phyloP scores from a whole-genome alignment of 2,329 filamentous ascomycete genomes.

The Epichloe bromicola region DNA sequence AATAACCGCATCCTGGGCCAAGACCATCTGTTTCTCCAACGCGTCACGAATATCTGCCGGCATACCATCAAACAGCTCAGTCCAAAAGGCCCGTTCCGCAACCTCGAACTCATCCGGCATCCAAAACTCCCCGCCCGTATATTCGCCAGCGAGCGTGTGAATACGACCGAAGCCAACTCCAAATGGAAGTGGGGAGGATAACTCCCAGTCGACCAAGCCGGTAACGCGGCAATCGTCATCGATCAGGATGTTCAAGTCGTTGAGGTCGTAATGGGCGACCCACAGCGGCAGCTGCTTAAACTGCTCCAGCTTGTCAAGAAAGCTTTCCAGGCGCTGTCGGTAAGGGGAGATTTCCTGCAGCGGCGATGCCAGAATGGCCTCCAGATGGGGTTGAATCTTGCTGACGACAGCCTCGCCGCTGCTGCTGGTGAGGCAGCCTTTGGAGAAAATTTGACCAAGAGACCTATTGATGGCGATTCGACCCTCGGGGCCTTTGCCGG shows the following conservation, averaged over 20 bases:
- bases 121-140: constrained; percentile 13
- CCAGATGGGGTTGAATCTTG: constrained; percentile 1
- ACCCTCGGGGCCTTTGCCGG: background rate
- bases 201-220: constrained; percentile 3
- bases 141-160: constrained; percentile 14
- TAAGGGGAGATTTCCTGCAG: background rate
- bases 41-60: constrained; percentile 12
- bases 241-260: constrained; percentile 1
- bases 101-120: constrained; percentile 15
- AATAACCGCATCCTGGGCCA: constrained; percentile 18
- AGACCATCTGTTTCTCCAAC: constrained; percentile 18
- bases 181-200: constrained; percentile 1
- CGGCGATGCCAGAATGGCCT: constrained; percentile 1
- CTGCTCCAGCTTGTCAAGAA: background rate
- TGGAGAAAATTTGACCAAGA: constrained; percentile 1
- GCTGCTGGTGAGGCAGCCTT: background rate
- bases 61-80: constrained; percentile 14
- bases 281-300: background rate
- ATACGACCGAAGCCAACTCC: constrained; percentile 11
- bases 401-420: background rate
- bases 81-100: constrained; percentile 15
- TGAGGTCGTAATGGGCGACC: constrained; percentile 1
- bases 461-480: constrained; percentile 2
- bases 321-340: background rate
- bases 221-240: constrained; percentile 1